Evolutionary conservation across 2,329 filamentous ascomycete genomes (phyloP).

Genomic region (Talaromyces sp.): DNA sequence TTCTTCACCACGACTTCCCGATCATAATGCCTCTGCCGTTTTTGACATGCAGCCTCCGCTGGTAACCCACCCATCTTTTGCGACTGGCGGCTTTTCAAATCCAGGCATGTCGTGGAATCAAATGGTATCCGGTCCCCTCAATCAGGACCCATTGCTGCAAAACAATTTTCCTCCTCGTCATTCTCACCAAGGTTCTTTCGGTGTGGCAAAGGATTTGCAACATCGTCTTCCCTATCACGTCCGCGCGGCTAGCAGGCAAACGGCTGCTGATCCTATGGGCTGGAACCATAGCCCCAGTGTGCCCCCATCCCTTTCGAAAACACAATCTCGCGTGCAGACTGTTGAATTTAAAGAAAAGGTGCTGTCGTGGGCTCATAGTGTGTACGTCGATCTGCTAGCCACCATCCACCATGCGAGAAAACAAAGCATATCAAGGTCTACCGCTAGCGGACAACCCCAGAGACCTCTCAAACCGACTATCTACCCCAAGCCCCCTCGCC

Average conservation of each 20-base stretch:
- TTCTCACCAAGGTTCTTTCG: slow-evolving; percentile 27
- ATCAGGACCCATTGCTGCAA: slow-evolving; percentile 26
- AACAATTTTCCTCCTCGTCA: slow-evolving; percentile 34
- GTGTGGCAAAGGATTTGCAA: slow-evolving; percentile 17
- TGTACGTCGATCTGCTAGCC: slow-evolving; percentile 66
- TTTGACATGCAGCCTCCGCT: slow-evolving; percentile 18
- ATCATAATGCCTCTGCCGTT: slow-evolving; percentile 19
- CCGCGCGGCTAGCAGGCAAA: slow-evolving; percentile 16
- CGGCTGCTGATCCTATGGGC: slow-evolving; percentile 18
- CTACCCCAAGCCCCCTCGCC: slow-evolving; percentile 57
- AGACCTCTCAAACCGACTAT: slow-evolving; percentile 51
- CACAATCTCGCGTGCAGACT: slow-evolving; percentile 27
- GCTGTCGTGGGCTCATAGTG: slow-evolving; percentile 63
- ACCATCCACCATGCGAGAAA: slow-evolving; percentile 54
- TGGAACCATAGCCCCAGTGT: slow-evolving; percentile 24
- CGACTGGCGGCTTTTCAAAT: slow-evolving; percentile 17
- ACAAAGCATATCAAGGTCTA: slow-evolving; percentile 44
- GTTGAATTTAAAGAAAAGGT: slow-evolving; percentile 63
- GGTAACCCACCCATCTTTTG: slow-evolving; percentile 23
- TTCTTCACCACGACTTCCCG: slow-evolving; percentile 20
- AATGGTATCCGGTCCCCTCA: slow-evolving; percentile 20
- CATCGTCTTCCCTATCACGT: slow-evolving; percentile 25
- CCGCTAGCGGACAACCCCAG: slow-evolving; percentile 35
- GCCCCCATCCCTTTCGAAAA: slow-evolving; percentile 11
- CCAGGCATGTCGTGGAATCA: slow-evolving; percentile 28